Percentiles rank a stretch among this genome's conserved stretches.
Evolutionary conservation across 2,329 filamentous ascomycete genomes (phyloP).

Genomic region (Penicillium sp.): DNA sequence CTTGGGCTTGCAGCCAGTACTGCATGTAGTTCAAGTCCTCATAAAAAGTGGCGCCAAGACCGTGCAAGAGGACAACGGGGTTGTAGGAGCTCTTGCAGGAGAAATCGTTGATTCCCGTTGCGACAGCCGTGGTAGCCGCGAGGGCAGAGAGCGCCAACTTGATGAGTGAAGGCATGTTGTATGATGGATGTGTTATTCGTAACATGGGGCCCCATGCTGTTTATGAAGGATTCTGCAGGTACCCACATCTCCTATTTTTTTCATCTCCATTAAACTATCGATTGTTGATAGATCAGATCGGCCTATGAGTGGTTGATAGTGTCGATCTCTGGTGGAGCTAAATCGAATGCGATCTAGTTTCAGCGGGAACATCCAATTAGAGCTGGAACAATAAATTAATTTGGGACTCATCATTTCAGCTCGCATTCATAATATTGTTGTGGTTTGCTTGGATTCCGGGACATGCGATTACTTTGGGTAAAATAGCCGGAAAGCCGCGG

Average conservation of each 20-base stretch:
- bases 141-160: constrained; percentile 16
- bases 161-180: constrained; percentile 22
- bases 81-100: constrained; percentile 33
- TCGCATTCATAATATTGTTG: not conserved
- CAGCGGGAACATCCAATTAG: not conserved
- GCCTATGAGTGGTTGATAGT: constrained; percentile 13
- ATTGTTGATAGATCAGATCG: constrained; percentile 11
- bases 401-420: constrained; percentile 13
- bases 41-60: constrained; percentile 40
- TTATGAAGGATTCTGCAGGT: not conserved
- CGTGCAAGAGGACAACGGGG: constrained; percentile 40
- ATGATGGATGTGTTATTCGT: not conserved
- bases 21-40: constrained; percentile 41
- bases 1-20: constrained; percentile 37
- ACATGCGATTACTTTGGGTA: not conserved
- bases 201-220: not conserved
- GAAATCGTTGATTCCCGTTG: constrained; percentile 37
- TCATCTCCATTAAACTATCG: constrained; percentile 20
- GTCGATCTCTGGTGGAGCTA: not conserved
- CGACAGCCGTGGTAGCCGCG: constrained; percentile 18
- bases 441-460: not conserved
- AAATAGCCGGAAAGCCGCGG: not conserved
- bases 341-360: not conserved
- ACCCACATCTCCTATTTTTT: constrained; percentile 4
- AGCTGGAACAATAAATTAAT: not conserved